These are phyloP conservation scores for Geotrichum fermentans DNA, from an alignment of 1,139 yeast genomes.

Conservation along the genomic window DNA sequence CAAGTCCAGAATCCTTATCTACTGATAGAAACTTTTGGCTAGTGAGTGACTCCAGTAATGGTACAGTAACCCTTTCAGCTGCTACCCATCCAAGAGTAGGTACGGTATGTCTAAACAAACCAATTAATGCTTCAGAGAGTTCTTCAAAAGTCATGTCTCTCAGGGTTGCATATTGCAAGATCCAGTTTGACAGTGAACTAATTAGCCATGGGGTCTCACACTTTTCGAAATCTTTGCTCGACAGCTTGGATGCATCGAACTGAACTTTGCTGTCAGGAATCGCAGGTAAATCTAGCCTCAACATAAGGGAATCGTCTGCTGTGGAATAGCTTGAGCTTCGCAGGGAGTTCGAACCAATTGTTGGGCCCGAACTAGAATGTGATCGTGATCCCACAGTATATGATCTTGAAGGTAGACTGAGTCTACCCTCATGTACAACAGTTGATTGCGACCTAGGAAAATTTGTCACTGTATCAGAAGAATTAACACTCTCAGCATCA, in stretches of 20 bases:
- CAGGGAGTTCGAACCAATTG: conserved; percentile 19
- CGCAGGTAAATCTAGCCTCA: conserved; percentile 34
- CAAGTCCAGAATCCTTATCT: conserved; percentile 31
- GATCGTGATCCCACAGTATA: conserved; percentile 19
- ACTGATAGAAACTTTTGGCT: conserved; percentile 46
- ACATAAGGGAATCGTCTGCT: conserved; percentile 29
- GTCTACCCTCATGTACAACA: conserved; percentile 10
- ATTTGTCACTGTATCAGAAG: conserved; percentile 14
- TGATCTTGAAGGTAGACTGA: conserved; percentile 18
- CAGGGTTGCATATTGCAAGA: conserved; percentile 25
- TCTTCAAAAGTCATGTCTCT: conserved; percentile 45
- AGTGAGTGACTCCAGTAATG: conserved; percentile 47
- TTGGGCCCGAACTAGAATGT: conserved; percentile 11
- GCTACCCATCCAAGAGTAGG: conserved; percentile 52
- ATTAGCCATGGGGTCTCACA: conserved; percentile 51
- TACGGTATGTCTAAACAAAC: conserved; percentile 48
- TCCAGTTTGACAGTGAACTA: conserved; percentile 41
- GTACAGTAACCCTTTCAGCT: conserved; percentile 53
- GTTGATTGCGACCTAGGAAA: conserved; percentile 18
- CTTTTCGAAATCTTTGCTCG: conserved; percentile 38
- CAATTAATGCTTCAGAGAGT: conserved; percentile 42
- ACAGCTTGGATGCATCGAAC: conserved; percentile 43
- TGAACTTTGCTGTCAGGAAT: conserved; percentile 33
- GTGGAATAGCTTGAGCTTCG: conserved; percentile 28
- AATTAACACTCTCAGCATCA: conserved; percentile 13